Base-by-base conservation (phyloP, 257 asterid species). In the Hygrophila difformis region DNA sequence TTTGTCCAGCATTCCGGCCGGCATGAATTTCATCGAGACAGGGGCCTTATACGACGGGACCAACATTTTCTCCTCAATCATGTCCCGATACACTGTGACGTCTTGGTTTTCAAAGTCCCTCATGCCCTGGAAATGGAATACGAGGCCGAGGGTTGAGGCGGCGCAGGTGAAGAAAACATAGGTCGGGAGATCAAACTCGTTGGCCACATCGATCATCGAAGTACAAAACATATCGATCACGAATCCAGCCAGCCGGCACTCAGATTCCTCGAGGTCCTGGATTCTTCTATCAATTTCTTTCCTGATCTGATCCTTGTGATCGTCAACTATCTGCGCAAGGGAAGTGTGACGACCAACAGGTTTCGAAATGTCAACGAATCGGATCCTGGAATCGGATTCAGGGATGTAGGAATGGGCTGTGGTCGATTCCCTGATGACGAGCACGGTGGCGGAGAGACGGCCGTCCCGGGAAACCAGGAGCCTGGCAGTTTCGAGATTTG, bases 161-260 rank as follows among this genome's bases (percentile, higher is more conserved):
- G 73, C 59, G 36, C 64, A 60, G 1, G 82, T 63, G 67, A 50
- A 67, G 55, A 57, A 72, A 3, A 72, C 34, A 39, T 71, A 81
- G 3, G 61, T 18, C 1, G 84, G 79, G 3, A 65, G 31, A 5
- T 56, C 70, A 13, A 72, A 42, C 22, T 74, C 93, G 8, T 55
- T 37, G 0, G 81, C 93, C 11, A 74, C 73, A 2, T 80, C 81
- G 4, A 77, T 56, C 83, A 80, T 69, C 15, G 53, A 1, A 4
- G 69, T 62, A 39, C 71, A 73, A 17, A 73, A 55, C 69, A 69
- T 43, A 37, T 73, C 77, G 12, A 74, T 4, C 0, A 77, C 65
- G 12, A 78, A 45, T 0, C 77, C 80, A 6, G 67, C 67, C 49
- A 39, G 64, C 18, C 52, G 73, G 40, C 33, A 17, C 16, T 19